A percentile compares a stretch with the other conserved stretches of the same genome.
Evolutionary conservation across 257 asterid genomes (phyloP).

Genomic region (Solanum arcanum): DNA sequence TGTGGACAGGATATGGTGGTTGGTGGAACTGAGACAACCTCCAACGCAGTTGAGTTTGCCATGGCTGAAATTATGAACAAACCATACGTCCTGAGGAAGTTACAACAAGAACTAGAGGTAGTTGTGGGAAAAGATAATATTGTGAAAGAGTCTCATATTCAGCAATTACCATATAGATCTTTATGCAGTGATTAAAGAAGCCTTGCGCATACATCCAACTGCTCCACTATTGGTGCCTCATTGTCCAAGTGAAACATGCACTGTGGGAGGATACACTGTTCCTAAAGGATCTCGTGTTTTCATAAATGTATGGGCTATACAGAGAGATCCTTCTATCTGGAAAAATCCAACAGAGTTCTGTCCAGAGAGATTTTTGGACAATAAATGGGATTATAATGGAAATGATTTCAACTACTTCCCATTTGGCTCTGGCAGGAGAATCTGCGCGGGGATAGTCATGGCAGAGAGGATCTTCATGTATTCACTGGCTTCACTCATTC

Average conservation of each 20-base stretch:
- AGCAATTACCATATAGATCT: constrained; percentile 33
- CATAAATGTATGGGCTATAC: constrained; percentile 59
- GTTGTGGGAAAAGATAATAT: constrained; percentile 26
- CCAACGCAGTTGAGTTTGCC: constrained; percentile 39
- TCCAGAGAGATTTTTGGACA: constrained; percentile 44
- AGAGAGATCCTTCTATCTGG: constrained; percentile 45
- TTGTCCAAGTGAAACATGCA: constrained; percentile 41
- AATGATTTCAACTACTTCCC: constrained; percentile 48
- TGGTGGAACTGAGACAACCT: constrained; percentile 62
- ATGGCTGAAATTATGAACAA: constrained; percentile 56
- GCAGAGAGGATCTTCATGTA: constrained; percentile 57
- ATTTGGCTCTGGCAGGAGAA: constrained; percentile 43
- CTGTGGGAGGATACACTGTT: constrained; percentile 30
- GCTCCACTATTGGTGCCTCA: constrained; percentile 63
- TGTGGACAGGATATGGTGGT: constrained; percentile 50
- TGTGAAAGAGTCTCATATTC: constrained; percentile 44
- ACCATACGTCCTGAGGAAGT: constrained; percentile 26
- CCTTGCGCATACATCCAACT: constrained; percentile 40
- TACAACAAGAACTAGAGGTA: constrained; percentile 35
- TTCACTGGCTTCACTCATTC: constrained; percentile 44
- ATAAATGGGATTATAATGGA: constrained; percentile 36
- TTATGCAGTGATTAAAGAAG: constrained; percentile 43
- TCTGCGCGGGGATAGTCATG: constrained; percentile 47
- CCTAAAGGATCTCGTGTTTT: constrained; percentile 49
- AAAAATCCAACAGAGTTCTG: constrained; percentile 27